Base-by-base conservation (phyloP, 1,139 yeast species). In the Candida sp. region DNA sequence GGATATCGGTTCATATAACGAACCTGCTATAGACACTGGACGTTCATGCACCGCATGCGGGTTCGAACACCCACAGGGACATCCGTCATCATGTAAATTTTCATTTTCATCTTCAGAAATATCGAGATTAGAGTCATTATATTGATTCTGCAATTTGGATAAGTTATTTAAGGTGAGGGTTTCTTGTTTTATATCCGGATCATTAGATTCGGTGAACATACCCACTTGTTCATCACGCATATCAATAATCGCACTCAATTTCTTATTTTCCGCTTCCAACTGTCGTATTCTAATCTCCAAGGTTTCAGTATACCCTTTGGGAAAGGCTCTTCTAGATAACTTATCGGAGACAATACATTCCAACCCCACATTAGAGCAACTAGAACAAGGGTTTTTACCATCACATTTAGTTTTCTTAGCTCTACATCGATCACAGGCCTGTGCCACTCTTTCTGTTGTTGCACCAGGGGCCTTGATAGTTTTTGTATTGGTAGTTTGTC, bases 361-460 rank as follows among this genome's bases (percentile, higher is more conserved):
- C 40, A 73, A 56, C 4, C 78, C 78, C 2, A 69, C 73, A 5
- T 70, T 59, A 15, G 66, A 66, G 55, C 79, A 73, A 33, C 68
- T 59, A 11, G 75, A 66, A 49, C 78, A 73, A 1, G 84, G 83
- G 33, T 76, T 72, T 56, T 69, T 73, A n/a, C 87, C 87, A 52
- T 83, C 88, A 64, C 90, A 84, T 46, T 81, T 76, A 33, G 84
- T 81, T 65, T 87, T 87, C 60, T 87, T 87, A 38, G 90, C 86
- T 42, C 96, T 68, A 56, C 96, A 87, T 43, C 96, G 63, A 58
- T 88, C 96, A 63, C 96, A 88, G 0, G 96, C 95, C 55, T 87
- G 96, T 0, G 95, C 90, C 19, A 82, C 81, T 47, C 90, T 64
- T 45, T 77, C 78, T 1, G 70, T 63, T 33, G 70, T 67, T 19